Evolutionary conservation across 257 asterid species (phyloP).

Genomic region (Solanum infundibuliforme): DNA sequence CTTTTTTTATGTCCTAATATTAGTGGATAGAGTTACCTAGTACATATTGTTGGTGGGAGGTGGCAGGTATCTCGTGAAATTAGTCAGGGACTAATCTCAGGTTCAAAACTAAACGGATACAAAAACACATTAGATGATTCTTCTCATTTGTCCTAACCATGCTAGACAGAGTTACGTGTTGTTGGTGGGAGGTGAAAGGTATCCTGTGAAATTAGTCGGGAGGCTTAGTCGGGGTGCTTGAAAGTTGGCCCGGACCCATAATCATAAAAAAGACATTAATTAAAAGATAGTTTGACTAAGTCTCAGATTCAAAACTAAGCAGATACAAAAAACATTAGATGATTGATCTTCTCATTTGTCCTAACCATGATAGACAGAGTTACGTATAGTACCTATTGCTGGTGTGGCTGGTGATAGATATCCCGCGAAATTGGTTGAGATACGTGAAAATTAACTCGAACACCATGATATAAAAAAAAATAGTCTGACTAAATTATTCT

Average conservation of each 20-base stretch:
- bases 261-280: too few species aligned
- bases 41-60: too few species aligned
- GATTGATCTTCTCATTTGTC: too few species aligned
- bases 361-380: background rate
- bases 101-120: background rate
- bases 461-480: background rate
- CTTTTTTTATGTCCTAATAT: too few species aligned
- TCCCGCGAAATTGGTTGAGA: fast-evolving
- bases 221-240: background rate
- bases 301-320: background rate
- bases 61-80: fast-evolving
- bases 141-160: background rate
- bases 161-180: background rate
- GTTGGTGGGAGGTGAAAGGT: too few species aligned
- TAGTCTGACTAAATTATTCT: background rate
- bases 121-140: background rate
- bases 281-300: background rate
- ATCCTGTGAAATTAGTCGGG: too few species aligned
- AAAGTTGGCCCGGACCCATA: background rate
- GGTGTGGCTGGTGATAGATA: background rate
- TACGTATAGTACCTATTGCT: background rate
- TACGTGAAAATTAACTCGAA: fast-evolving
- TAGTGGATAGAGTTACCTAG: background rate
- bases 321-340: too few species aligned
- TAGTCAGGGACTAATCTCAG: too few species aligned